These are phyloP conservation scores for Capsicum chinense DNA, from an alignment of 257 asterid species.

Conservation along the genomic window DNA sequence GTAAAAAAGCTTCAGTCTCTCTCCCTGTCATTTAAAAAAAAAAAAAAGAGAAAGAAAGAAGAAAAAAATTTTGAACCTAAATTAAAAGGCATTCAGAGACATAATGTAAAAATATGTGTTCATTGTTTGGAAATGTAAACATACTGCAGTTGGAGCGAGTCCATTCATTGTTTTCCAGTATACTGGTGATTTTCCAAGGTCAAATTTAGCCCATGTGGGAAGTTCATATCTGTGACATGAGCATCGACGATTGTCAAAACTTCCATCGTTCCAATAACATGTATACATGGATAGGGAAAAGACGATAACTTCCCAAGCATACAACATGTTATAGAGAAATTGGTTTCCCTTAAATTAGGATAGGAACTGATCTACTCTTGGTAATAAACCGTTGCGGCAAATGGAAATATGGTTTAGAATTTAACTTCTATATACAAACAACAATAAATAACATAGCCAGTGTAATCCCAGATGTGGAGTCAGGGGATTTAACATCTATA, in stretches of 20 bases:
- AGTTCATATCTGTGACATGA: slow-evolving; percentile 53
- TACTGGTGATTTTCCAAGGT: slow-evolving; percentile 82
- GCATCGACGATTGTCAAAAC: background rate
- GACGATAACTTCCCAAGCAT: background rate
- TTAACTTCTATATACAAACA: too few relatives aligned
- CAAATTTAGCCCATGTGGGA: slow-evolving; percentile 88
- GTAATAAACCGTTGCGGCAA: too few relatives aligned
- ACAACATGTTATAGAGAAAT: background rate
- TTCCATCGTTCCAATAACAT: background rate
- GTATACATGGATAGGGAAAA: background rate
- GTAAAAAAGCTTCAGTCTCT: slow-evolving; percentile 71
- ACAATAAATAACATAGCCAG: too few relatives aligned
- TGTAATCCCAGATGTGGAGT: too few relatives aligned
- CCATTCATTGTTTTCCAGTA: slow-evolving; percentile 94
- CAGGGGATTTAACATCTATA: too few relatives aligned
- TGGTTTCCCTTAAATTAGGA: background rate
- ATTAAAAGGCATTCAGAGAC: background rate
- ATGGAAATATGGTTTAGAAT: too few relatives aligned
- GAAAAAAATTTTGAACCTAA: background rate
- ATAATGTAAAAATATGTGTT: background rate
- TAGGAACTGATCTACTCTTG: background rate
- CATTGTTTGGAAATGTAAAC: slow-evolving; percentile 27
- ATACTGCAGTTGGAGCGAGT: slow-evolving; percentile 82
- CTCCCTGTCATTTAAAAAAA: slow-evolving; percentile 58
- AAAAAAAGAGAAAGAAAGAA: background rate